These are phyloP conservation scores for Saccharum officinarum DNA, from an alignment of 176 grass and related monocot genomes.

Conservation along the genomic window DNA sequence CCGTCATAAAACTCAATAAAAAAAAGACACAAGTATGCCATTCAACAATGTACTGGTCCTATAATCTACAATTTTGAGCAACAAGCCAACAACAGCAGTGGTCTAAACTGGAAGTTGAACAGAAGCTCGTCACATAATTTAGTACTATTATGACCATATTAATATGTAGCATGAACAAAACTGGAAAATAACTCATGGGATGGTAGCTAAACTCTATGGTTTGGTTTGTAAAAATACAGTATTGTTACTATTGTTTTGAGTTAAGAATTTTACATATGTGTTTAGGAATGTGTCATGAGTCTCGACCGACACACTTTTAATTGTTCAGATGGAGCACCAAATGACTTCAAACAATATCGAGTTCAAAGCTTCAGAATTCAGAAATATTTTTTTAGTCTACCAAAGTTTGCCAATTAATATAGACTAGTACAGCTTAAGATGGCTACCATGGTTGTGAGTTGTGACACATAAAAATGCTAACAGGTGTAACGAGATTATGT, in stretches of 20 bases:
- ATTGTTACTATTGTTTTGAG: neutral
- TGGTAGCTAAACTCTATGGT: neutral
- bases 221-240: neutral
- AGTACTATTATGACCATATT: neutral
- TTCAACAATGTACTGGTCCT: neutral
- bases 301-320: neutral
- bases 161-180: neutral
- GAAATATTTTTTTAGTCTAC: neutral
- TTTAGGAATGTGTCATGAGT: neutral
- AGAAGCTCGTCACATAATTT: neutral
- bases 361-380: neutral
- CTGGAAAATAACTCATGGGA: neutral
- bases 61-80: neutral
- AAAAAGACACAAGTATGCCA: neutral
- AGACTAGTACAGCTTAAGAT: neutral
- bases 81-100: neutral
- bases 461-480: constrained; percentile 9
- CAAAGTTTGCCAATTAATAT: neutral
- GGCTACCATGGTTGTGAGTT: neutral
- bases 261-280: neutral
- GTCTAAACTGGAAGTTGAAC: neutral
- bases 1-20: neutral
- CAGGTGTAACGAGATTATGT: neutral
- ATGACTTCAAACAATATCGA: neutral
- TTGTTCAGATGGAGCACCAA: neutral